A percentile compares a stretch with the other conserved stretches of the same genome.
Conservation (phyloP, 1,139 yeast genomes). For the Yamadazyma epiphylla region DNA sequence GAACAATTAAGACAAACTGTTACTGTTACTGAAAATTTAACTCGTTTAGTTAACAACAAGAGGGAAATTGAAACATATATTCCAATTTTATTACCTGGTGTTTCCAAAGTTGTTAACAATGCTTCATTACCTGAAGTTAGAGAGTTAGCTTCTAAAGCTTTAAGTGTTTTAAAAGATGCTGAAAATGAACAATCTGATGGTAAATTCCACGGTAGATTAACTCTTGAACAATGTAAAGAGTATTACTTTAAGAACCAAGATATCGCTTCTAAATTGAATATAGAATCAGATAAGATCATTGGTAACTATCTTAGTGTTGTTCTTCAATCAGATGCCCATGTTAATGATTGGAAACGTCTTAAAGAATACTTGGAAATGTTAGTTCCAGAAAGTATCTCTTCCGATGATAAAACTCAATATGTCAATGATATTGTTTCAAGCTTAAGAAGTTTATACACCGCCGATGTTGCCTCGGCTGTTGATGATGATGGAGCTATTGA, state of each 20-base stretch:
- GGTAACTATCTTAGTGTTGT: conserved; percentile 52
- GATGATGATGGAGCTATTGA: conserved; percentile 71
- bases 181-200: conserved; percentile 64
- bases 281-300: conserved; percentile 29
- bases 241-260: conserved; percentile 32
- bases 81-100: conserved; percentile 85
- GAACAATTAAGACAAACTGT: conserved; percentile 96
- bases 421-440: conserved; percentile 47
- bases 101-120: conserved; percentile 79
- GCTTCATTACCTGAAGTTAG: conserved; percentile 97
- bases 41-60: conserved; percentile 91
- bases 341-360: conserved; percentile 84
- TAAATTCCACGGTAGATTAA: conserved; percentile 71
- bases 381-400: conserved; percentile 26
- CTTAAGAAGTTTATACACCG: conserved; percentile 64
- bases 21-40: conserved; percentile 91
- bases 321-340: conserved; percentile 73
- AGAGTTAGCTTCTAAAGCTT: conserved; percentile 85
- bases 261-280: conserved; percentile 19
- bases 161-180: conserved; percentile 77
- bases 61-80: conserved; percentile 85
- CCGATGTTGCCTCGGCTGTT: conserved; percentile 49
- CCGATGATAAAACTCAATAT: conserved; percentile 36
- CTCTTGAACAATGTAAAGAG: conserved; percentile 49
- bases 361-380: conserved; percentile 51